phyloP scores from a whole-genome alignment of 495 filamentous ascomycete genomes.

The Margaritispora aquatica region DNA sequence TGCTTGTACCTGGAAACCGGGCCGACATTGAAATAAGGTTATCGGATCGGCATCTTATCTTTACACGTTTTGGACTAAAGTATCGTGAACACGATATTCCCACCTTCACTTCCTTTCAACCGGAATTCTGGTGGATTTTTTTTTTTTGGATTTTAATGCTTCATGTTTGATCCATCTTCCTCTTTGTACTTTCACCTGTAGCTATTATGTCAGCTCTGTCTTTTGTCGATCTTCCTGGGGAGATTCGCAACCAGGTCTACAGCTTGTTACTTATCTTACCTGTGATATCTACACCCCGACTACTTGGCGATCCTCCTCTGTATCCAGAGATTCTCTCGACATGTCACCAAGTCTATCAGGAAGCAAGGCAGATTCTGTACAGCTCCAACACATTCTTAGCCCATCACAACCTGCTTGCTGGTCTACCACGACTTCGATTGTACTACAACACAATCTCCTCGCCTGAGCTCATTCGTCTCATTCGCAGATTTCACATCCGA shows the following conservation, averaged over 20 bases:
- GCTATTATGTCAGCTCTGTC: too few relatives aligned
- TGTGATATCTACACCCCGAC: conserved; percentile 3
- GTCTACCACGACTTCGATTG: conserved; percentile 34
- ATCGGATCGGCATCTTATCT: neutral
- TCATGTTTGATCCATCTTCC: too few relatives aligned
- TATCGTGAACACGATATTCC: neutral
- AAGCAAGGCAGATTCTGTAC: conserved; percentile 43
- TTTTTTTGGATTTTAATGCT: too few relatives aligned
- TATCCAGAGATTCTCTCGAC: conserved; percentile 36
- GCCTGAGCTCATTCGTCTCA: conserved; percentile 26
- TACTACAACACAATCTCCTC: conserved; percentile 28
- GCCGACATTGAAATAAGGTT: conserved; percentile 2
- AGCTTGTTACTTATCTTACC: conserved; percentile 34
- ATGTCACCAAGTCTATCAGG: conserved; percentile 33
- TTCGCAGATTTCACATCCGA: conserved; percentile 35
- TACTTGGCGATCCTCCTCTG: conserved; percentile 18
- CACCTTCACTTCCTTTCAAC: neutral
- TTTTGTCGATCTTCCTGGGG: conserved; percentile 40
- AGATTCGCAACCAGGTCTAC: conserved; percentile 47
- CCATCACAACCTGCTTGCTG: conserved; percentile 39
- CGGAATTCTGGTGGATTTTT: too few relatives aligned
- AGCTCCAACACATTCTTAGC: conserved; percentile 43
- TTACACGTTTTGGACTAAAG: neutral
- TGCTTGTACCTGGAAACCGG: neutral
- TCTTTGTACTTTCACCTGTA: too few relatives aligned